phyloP scores from a whole-genome alignment of 2,329 filamentous ascomycete genomes.

The Apiospora sp. region DNA sequence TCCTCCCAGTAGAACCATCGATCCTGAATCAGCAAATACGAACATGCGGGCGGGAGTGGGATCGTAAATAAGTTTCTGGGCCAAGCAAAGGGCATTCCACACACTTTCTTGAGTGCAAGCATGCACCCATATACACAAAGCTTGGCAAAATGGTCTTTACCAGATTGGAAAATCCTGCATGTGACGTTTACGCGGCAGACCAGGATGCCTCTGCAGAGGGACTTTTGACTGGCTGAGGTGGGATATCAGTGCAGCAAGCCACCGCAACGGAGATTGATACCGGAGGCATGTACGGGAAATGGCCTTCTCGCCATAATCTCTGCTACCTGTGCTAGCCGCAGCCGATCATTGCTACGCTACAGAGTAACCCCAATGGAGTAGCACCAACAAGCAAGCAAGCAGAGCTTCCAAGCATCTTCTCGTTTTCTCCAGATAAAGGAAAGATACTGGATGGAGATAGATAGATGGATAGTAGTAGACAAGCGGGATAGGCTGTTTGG shows the following conservation, averaged over 20 bases:
- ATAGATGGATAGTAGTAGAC: background rate
- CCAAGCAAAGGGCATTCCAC: background rate
- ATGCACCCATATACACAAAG: background rate
- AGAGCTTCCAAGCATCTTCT: constrained; percentile 5
- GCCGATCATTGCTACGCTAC: constrained; percentile 13
- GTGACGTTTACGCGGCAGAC: constrained; percentile 21
- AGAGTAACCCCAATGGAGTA: constrained; percentile 10
- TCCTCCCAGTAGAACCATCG: background rate
- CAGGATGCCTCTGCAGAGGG: background rate
- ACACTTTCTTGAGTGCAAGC: background rate
- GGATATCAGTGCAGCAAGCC: constrained; percentile 26
- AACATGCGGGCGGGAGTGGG: background rate
- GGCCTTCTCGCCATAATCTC: constrained; percentile 18
- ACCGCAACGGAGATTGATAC: constrained; percentile 31
- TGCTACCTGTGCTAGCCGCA: constrained; percentile 11
- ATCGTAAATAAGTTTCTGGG: background rate
- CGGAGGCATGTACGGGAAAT: constrained; percentile 26
- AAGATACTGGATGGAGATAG: background rate
- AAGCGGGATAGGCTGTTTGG: background rate
- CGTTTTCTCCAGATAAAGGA: background rate
- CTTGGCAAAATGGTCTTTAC: background rate
- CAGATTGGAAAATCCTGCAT: constrained; percentile 20
- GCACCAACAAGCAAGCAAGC: constrained; percentile 1
- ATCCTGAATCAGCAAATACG: constrained; percentile 1
- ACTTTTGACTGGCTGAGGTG: constrained; percentile 23